phyloP scores from a whole-genome alignment of 208 protist species.

The Histomonas meleagridis region DNA sequence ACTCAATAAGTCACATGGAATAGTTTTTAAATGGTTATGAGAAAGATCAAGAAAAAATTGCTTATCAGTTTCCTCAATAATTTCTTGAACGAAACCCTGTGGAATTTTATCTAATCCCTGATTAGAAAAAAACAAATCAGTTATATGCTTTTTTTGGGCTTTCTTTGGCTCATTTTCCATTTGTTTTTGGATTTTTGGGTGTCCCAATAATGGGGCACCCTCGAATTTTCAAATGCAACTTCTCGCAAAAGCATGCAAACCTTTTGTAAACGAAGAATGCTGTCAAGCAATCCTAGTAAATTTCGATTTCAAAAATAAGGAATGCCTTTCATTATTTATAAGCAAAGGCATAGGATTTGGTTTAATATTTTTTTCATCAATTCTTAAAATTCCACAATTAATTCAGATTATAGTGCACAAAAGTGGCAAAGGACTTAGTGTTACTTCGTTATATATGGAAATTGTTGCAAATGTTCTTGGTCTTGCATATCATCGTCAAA shows the following conservation, averaged over 20 bases:
- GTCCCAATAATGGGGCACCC: too few species aligned
- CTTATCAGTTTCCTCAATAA: too few species aligned
- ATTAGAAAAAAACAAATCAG: too few species aligned
- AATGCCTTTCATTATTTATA: slow-evolving; percentile 16
- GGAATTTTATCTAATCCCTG: too few species aligned
- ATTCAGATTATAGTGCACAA: not conserved
- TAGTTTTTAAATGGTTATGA: too few species aligned
- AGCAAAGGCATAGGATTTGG: slow-evolving; percentile 18
- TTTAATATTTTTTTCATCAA: not conserved
- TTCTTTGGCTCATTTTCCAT: too few species aligned
- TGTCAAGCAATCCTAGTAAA: not conserved
- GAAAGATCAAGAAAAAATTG: too few species aligned
- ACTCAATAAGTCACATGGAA: too few species aligned
- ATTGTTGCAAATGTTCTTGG: slow-evolving; percentile 22
- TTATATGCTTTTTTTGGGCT: too few species aligned
- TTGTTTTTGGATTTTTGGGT: too few species aligned
- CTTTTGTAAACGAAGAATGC: slow-evolving; percentile 6
- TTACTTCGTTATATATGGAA: slow-evolving; percentile 19
- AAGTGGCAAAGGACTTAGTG: slow-evolving; percentile 2
- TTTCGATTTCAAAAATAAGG: not conserved
- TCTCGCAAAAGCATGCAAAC: not conserved
- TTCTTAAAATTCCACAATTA: not conserved
- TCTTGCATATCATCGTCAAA: not conserved
- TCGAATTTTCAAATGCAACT: too few species aligned
- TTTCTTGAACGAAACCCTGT: too few species aligned